Evolutionary conservation across 2,329 filamentous ascomycete genomes (phyloP), one percentile per base, ranked within the genome.

Genomic region (Amesomyces nigricolor): DNA sequence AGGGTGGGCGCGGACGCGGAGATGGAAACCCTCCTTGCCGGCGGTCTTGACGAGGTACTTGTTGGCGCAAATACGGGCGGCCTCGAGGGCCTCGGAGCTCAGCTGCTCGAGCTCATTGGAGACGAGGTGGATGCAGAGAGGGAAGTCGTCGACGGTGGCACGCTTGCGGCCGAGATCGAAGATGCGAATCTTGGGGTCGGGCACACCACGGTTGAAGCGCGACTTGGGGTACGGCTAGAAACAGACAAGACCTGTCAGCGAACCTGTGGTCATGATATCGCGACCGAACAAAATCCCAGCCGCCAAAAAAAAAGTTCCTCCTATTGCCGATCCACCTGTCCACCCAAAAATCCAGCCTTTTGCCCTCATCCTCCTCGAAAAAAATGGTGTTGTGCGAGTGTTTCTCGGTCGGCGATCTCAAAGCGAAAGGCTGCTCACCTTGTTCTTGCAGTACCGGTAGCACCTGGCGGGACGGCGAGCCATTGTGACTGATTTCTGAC

Each of bases 401-500:
- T 19, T 14, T 16, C 40, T 19, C 47, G 37, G 16, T 26, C 38
- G 13, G 19, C n/a, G 30, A 35, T 26, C 22, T 42, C 22, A 30
- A 52, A 43, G 14, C 39, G 14, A 45, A 51, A 52, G 49, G 5
- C 17, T 43, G 48, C 87, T 79, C 75, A 95, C 91, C 91, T 96
- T 96, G 88, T 97, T 99, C 90, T 99, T 99, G 91, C 94, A 99
- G 89, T 99, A 99, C 75, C 94, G 88, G 86, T 96, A 99, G 83
- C 94, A 99, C 83, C 94, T 89, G 74, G 94, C 94, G 75, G 94
- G 94, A 88, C 94, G 91, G 80, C 94, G 91, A 75, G 94, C 94
- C 94, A 99, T 99, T 83, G 87, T 91, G 87, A 86, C 83, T 78
- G 81, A 80, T 78, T 83, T 78, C 71, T 67, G 66, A 61, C 66